phyloP scores from a whole-genome alignment of 768 basidiomycete species.

The Rhodocollybia butyracea region DNA sequence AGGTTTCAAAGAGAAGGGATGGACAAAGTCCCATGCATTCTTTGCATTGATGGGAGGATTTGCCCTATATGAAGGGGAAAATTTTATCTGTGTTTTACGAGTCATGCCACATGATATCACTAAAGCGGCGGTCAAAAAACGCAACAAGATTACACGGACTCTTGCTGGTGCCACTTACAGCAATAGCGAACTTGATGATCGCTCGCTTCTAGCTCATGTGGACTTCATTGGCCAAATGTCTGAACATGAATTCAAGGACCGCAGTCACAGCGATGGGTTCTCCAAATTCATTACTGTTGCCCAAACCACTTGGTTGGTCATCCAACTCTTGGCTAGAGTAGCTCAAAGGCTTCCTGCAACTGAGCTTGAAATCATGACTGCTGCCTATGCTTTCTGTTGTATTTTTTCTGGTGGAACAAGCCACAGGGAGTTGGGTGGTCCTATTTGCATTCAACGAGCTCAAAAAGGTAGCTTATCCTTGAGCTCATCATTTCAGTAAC shows the following conservation, averaged over 20 bases:
- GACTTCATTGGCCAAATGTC: neutral
- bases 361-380: no score
- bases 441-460: neutral
- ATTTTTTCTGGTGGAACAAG: neutral
- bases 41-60: constrained; percentile 17
- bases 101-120: neutral
- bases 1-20: no score
- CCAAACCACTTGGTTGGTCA: no score
- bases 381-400: no score
- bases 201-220: neutral
- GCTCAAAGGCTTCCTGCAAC: no score
- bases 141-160: neutral
- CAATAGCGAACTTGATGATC: neutral
- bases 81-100: neutral
- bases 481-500: neutral
- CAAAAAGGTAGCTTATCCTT: neutral
- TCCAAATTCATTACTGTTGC: no score
- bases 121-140: neutral
- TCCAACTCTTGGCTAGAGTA: no score
- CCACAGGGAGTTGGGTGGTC: neutral
- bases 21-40: constrained; percentile 1
- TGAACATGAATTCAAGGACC: no score
- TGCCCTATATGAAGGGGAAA: constrained; percentile 8
- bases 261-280: no score
- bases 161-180: neutral